Evolutionary conservation across 805 yeast genomes (phyloP), one percentile per base, ranked within the genome.

Genomic region (Metschnikowia amazonensis): DNA sequence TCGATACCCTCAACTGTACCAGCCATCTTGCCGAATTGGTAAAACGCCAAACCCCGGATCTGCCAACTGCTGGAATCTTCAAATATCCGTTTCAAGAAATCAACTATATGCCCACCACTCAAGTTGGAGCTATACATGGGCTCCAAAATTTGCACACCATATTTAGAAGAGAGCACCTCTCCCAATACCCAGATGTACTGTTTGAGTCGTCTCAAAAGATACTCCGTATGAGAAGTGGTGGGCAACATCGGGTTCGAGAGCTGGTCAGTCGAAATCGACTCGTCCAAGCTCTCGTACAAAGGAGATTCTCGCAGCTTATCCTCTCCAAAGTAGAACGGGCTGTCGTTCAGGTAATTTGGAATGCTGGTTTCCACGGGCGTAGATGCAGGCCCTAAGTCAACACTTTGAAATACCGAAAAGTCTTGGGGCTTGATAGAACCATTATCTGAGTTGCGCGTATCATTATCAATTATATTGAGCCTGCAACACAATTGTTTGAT

Each of bases 101-200:
- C 80, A 71, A 45, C 65, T 1, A 77, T 76, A 50, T 37, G 49
- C n/a, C 36, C 40, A 8, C 60, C 52, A 16, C 46, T 57, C 13
- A 64, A 43, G 16, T 53, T 50, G 7, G 55, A 47, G 33, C 52
- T 55, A 47, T 61, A 60, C 36, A 62, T 47, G 2, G 72, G 68
- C 43, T 67, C 72, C 7, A 72, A 50, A 7, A 70, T 50, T 43
- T 67, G 72, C 18, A 85, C 80, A 0, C 97, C 97, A 42, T 75
- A 66, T 8, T 76, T 76, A 1, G 89, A 78, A 0, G 89, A 78
- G 1, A 90, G 90, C 25, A 90, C 80, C 56, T 83, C 82, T 0
- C 97, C 97, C 28, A 88, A 72, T 1, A 95, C 82, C 97, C 97
- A 92, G 29, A 92, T 56, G 28, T 84, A 79, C 9, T 90, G 86